Conservation (phyloP, 2,329 filamentous ascomycete species). For the Fusarium nanum region DNA sequence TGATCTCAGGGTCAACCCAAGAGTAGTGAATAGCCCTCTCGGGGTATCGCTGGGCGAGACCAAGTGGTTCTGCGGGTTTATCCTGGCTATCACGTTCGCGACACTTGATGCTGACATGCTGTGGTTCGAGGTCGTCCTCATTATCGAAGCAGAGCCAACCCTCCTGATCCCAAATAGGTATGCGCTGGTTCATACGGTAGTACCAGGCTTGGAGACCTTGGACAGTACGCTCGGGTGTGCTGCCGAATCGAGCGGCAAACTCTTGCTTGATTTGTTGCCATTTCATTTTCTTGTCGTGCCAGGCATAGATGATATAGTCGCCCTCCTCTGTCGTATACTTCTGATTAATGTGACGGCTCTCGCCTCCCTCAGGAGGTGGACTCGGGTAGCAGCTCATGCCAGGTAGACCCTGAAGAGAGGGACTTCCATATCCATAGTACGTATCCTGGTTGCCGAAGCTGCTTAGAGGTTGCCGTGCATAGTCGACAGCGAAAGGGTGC, state of each 20-base stretch:
- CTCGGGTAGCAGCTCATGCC: constrained; percentile 50
- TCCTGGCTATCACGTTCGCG: constrained; percentile 54
- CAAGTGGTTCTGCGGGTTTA: constrained; percentile 53
- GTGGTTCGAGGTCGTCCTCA: constrained; percentile 54
- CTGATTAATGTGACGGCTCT: constrained; percentile 57
- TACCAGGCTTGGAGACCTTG: constrained; percentile 59
- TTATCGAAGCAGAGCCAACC: constrained; percentile 56
- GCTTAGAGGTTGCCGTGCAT: constrained; percentile 30
- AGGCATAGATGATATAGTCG: constrained; percentile 59
- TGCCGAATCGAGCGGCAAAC: constrained; percentile 54
- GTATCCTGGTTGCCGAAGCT: constrained; percentile 38
- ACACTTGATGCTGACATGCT: constrained; percentile 54
- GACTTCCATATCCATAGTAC: constrained; percentile 43
- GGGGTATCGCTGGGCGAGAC: constrained; percentile 58
- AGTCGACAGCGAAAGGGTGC: constrained; percentile 32
- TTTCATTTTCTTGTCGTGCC: constrained; percentile 57
- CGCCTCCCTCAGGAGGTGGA: constrained; percentile 51
- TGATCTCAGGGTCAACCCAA: constrained; percentile 57
- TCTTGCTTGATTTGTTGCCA: constrained; percentile 56
- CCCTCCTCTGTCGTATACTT: constrained; percentile 59
- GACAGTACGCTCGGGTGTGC: constrained; percentile 53
- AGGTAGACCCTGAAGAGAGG: constrained; percentile 38
- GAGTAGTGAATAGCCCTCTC: constrained; percentile 59
- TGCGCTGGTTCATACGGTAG: constrained; percentile 57
- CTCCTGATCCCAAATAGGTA: constrained; percentile 56